Conservation (phyloP, 164 flowering plant species). For the Houttuynia cordata region DNA sequence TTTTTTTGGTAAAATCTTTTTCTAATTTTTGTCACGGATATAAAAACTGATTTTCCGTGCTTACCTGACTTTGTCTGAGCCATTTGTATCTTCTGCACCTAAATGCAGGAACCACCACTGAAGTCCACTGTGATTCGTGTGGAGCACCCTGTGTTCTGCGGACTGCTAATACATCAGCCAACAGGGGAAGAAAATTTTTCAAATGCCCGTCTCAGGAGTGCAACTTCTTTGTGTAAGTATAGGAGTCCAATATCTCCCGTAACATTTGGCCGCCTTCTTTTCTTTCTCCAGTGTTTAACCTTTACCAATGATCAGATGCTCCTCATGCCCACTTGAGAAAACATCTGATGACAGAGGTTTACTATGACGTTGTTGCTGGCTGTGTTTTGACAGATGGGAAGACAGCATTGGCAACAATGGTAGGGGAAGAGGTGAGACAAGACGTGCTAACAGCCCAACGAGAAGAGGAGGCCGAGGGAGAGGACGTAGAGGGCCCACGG, state of each 20-base stretch:
- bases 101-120: background rate
- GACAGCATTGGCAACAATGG: conserved; percentile 30
- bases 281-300: background rate
- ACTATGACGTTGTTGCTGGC: too few species aligned
- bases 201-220: conserved; percentile 67
- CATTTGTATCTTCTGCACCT: background rate
- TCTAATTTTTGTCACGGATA: background rate
- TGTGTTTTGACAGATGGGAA: conserved; percentile 52
- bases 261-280: background rate
- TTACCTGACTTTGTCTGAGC: background rate
- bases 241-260: background rate
- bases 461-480: conserved; percentile 50
- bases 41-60: too few species aligned
- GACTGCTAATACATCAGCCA: conserved; percentile 76
- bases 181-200: conserved; percentile 89
- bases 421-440: conserved; percentile 8
- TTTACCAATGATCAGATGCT: background rate
- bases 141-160: conserved; percentile 52
- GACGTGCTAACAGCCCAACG: conserved; percentile 9
- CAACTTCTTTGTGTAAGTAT: conserved; percentile 73
- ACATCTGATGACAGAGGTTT: too few species aligned
- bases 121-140: conserved; percentile 39
- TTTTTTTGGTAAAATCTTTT: too few species aligned
- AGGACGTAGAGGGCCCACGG: conserved; percentile 21
- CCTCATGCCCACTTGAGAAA: background rate